Conservation (phyloP, 2,329 filamentous ascomycete species). For the Phyllosticta ampelicida region DNA sequence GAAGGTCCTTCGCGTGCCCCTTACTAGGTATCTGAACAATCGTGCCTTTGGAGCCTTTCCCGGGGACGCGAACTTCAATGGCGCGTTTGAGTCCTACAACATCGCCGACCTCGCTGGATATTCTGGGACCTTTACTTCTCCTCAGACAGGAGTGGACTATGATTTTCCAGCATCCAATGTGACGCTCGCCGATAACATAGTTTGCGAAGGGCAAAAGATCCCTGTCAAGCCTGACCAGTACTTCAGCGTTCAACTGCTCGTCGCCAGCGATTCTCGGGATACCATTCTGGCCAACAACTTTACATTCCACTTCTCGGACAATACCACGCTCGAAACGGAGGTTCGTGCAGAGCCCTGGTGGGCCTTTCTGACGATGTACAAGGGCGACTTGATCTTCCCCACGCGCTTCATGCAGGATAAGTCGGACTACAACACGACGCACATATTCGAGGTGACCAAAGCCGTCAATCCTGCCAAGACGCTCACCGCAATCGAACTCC, state of each 20-base stretch:
- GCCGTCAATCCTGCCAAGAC: slow-evolving; percentile 29
- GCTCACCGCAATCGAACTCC: slow-evolving; percentile 32
- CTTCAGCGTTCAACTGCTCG: slow-evolving; percentile 35
- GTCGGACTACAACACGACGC: slow-evolving; percentile 34
- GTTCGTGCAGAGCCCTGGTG: slow-evolving; percentile 37
- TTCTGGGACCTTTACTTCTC: slow-evolving; percentile 29
- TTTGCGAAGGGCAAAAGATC: slow-evolving; percentile 34
- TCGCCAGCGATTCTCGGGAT: slow-evolving; percentile 32
- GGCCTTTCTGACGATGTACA: slow-evolving; percentile 35
- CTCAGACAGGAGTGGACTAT: slow-evolving; percentile 33
- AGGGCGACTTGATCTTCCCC: slow-evolving; percentile 32
- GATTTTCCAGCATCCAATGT: slow-evolving; percentile 23
- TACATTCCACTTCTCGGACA: slow-evolving; percentile 35
- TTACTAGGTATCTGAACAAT: slow-evolving; percentile 36
- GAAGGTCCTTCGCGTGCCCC: slow-evolving; percentile 16
- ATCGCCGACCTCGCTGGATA: slow-evolving; percentile 18
- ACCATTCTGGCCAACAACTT: slow-evolving; percentile 32
- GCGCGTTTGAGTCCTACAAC: slow-evolving; percentile 33
- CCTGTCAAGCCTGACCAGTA: slow-evolving; percentile 23
- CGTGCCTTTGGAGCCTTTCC: slow-evolving; percentile 36
- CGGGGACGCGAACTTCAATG: slow-evolving; percentile 38
- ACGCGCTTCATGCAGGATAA: slow-evolving; percentile 28
- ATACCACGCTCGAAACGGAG: slow-evolving; percentile 30
- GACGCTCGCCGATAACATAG: slow-evolving; percentile 32
- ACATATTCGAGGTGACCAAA: slow-evolving; percentile 37